Base-by-base conservation (phyloP, 140 eudicot species). In the Bidens hawaiensis region DNA sequence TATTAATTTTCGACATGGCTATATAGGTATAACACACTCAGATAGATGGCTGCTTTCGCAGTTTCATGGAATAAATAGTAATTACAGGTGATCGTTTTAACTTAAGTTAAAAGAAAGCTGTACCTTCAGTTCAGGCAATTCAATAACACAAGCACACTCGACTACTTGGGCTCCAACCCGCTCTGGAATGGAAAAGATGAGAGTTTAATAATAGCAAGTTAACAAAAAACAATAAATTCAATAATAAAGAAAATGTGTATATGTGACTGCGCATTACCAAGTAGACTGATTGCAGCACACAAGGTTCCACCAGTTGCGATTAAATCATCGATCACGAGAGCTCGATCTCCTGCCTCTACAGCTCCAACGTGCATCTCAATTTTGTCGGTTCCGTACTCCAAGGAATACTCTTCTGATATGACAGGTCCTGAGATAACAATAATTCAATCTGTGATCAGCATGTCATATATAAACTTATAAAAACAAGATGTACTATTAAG, bases 351-450 rank as follows among this genome's bases (percentile, higher is more conserved):
- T 70, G 82, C 73, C 65, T 91, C 75, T 66, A 91, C 98, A 62
- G 98, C 98, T 51, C 98, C 98, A 15, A 91, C 96, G n/a, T 91
- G 98, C 98, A 91, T 87, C 82, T 91, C 98, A 50, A 91, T 91
- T 75, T 45, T 82, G 79, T 91, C 96, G 10, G 91, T 84, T 42
- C 98, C 98, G 75, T 91, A 91, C 69, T 87, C 98, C 82, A 91
- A 82, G 0, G 96, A 78, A 68, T 91, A 91, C 77, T 87, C 98
- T 77, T 91, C 85, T 17, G 96, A 87, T 45, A 91, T 91, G 16
- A 91, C 98, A 71, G 91, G 77, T 64, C 98, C 98, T 91, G 89
- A 30, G 25, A 76, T 28, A 23, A 73, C 26, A 48, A 36, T 27
- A 28, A 33, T n/a, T n/a, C n/a, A n/a, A n/a, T n/a, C 22, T 25